phyloP scores from a whole-genome alignment of 179 eudicot genomes.

The Heliamphora ciliata region DNA sequence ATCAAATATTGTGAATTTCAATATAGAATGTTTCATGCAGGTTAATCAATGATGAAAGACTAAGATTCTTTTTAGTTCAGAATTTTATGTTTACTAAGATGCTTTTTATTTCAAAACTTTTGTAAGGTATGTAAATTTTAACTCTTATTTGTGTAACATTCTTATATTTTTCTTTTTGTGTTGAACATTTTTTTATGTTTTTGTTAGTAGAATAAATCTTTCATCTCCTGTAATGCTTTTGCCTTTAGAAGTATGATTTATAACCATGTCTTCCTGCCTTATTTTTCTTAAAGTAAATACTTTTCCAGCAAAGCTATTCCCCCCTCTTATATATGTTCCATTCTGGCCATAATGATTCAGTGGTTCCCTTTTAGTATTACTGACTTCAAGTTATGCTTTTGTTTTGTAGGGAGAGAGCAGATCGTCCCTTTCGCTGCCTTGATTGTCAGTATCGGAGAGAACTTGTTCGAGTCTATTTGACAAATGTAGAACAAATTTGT shows the following conservation, averaged over 20 bases:
- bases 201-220: background rate
- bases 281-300: background rate
- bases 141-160: background rate
- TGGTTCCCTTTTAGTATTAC: background rate
- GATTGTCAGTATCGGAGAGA: conserved; percentile 86
- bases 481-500: conserved; percentile 87
- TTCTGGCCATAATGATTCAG: background rate
- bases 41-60: background rate
- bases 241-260: conserved; percentile 7
- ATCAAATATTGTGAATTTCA: no score
- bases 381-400: conserved; percentile 13
- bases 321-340: background rate
- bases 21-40: background rate
- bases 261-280: background rate
- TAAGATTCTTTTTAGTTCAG: background rate
- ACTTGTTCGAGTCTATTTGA: conserved; percentile 75
- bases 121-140: background rate
- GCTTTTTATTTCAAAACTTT: background rate
- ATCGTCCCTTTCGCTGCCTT: conserved; percentile 90
- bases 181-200: background rate
- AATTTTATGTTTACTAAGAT: background rate
- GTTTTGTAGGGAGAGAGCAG: conserved; percentile 68
- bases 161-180: background rate
- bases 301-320: background rate
- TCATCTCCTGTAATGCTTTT: background rate